Evolutionary conservation across 352 stramenopile genomes (phyloP), one percentile per base, ranked within the genome.

Genomic region (Globisporangium polare): DNA sequence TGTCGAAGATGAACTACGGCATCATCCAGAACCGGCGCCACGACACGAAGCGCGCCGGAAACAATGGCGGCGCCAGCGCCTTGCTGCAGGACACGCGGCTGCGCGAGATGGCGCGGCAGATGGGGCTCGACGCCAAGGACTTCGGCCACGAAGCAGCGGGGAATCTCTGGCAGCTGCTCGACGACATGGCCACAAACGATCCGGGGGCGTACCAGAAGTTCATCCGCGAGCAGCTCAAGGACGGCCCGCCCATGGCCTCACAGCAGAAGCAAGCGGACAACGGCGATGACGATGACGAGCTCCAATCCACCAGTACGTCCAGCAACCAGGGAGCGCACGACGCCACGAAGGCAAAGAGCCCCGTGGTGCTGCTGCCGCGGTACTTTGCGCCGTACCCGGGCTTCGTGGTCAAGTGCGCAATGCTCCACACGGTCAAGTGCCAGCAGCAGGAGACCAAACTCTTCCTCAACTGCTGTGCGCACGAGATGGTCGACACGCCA

Each of bases 31-130:
- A 93, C 66, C 69, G 74, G 13, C 80, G 84, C 1, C 69, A 78
- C 12, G 42, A 71, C 27, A 77, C 63, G 27, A 71, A 72, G 41
- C n/a, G 62, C 46, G 56, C 17, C 33, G 59, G 60, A 22, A 29
- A 15, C 18, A 42, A 54, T 26, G 33, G 58, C 1, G 66, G 60
- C 1, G 60, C 72, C 24, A 78, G 73, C 51, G 64, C 75, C 22
- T 58, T 90, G 33, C 64, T 90, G 24, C 65, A 68, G 12, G 81
- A 92, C 61, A 60, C 74, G 31, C 77, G 81, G 5, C 74, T 94
- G 75, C 81, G 85, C 31, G 80, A 89, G 60, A 89, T 94, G 58
- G 86, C 84, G 43, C 89, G 84, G 68, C 83, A 92, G 74, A 90
- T 95, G 79, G 83, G 85, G 6, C 75, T 95, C 20, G 72, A 84